Base-by-base conservation (phyloP, 1,284 basidiomycete species). In the Cryptococcus sp. region DNA sequence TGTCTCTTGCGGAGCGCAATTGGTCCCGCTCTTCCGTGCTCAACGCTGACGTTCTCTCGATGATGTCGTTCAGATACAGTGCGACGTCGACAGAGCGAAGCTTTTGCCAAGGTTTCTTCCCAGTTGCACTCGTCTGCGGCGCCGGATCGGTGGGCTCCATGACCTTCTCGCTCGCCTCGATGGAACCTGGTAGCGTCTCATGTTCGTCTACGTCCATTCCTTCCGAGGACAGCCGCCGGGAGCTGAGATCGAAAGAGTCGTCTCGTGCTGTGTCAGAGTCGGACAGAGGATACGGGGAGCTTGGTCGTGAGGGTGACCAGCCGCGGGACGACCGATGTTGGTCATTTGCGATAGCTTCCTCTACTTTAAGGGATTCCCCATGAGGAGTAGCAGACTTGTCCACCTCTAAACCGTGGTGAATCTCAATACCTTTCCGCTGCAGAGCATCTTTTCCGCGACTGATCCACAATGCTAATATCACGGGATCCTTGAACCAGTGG, bases 401-500 rank as follows among this genome's bases (percentile, higher is more conserved):
- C 13, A 49, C 19, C 35, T 50, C 55, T 5, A 73, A 47, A 5
- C 73, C 73, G 38, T 70, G 68, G 3, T 52, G 38, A 5, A 72
- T 25, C n/a, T 53, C 43, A 35, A 78, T 78, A 7, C 68, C 69
- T 50, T 67, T 68, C 35, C 65, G 53, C 30, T 50, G 11, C 27
- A 78, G 58, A 1, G 72, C 73, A 8, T 48, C 52, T 53, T 58
- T 62, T 3, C 74, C 76, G 17, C 55, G 53, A 10, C 58, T 39
- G 4, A 69, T 63, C 76, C 76, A 78, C 27, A 64, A 47, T 20
- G 47, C 16, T 13, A 63, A 42, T 4, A 70, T 47, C 6, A 45
- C 49, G 1, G 61, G 57, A 7, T 58, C 43, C 15, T 62, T 42
- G 55, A 62, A 73, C 76, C 76, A 78, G 52, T 75, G 73, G 6